Conservation (phyloP, 441 rosid genomes). For the Erysimum cheiri region DNA sequence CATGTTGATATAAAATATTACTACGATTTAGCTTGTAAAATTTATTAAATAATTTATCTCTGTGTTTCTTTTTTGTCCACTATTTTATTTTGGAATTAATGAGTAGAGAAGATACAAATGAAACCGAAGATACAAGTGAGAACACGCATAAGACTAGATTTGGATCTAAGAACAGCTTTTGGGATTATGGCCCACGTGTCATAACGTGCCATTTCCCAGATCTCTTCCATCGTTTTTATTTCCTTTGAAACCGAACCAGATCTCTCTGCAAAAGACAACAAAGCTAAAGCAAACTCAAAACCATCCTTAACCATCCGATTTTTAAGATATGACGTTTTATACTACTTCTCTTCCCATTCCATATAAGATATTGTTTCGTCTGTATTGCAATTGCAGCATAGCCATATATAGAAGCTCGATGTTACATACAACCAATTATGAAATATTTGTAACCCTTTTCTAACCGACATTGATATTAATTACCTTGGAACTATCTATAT, state of each 20-base stretch:
- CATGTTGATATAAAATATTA: no score
- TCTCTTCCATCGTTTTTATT: not conserved
- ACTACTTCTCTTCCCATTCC: not conserved
- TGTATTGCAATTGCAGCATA: no score
- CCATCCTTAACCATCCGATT: slow-evolving; percentile 6
- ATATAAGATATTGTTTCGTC: not conserved
- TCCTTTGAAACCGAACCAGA: slow-evolving; percentile 9
- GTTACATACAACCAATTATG: not conserved
- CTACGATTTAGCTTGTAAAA: no score
- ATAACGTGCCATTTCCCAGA: slow-evolving; percentile 32
- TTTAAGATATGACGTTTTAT: not conserved
- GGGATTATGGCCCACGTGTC: slow-evolving; percentile 26
- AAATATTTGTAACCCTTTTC: not conserved
- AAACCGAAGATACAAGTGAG: slow-evolving; percentile 32
- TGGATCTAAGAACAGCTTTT: slow-evolving; percentile 35
- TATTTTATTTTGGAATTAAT: not conserved
- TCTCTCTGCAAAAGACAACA: slow-evolving; percentile 20
- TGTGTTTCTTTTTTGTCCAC: not conserved
- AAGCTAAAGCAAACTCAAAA: slow-evolving; percentile 30
- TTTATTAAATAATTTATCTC: not conserved
- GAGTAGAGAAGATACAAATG: not conserved
- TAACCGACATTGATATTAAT: not conserved
- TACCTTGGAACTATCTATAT: not conserved
- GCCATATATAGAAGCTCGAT: not conserved
- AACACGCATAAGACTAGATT: slow-evolving; percentile 26